Evolutionary conservation across 441 rosid genomes (phyloP), one percentile per base, ranked within the genome.

Genomic region (Gossypium davidsonii): DNA sequence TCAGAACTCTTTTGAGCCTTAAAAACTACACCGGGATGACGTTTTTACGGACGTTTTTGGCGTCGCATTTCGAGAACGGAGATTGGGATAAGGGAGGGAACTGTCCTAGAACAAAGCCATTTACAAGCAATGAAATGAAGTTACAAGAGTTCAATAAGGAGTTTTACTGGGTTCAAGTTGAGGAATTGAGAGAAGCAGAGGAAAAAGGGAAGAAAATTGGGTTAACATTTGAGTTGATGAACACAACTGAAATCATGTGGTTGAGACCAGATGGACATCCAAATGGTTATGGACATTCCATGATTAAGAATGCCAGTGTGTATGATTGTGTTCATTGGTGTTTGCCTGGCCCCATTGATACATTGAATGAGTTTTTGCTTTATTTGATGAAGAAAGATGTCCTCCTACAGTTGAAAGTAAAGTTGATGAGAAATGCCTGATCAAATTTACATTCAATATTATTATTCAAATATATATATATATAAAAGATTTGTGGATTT

Each of bases 291-390:
- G 95, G 97, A n/a, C 86, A 73, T 34, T 84, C 78, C 6, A 73
- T 51, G 6, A 82, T 78, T 44, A 74, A 56, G 74, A 91, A 88
- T 59, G 72, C 66, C 46, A 80, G 83, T 0, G 67, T 83, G 1
- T 81, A 84, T 20, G 97, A 93, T 74, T 93, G 96, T 75, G 94
- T 91, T 49, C 98, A 93, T 77, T 93, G 98, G 98, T 93, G 96
- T 74, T 73, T 90, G 81, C 98, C 98, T 0, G 98, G 97, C 3
- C 94, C 98, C 0, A 74, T 88, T 52, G 98, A 92, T 74, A 79
- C 88, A 20, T 92, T 94, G 96, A 92, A 92, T 59, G 94, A 92
- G 80, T 83, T 92, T 46, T 81, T 92, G 83, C 81, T 87, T 17
- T 67, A 85, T 20, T 71, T 85, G 78, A 76, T 92, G 79, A 82